These are phyloP conservation scores for Mycosarcoma maydis DNA, from an alignment of 1,284 basidiomycete genomes.

Conservation along the genomic window DNA sequence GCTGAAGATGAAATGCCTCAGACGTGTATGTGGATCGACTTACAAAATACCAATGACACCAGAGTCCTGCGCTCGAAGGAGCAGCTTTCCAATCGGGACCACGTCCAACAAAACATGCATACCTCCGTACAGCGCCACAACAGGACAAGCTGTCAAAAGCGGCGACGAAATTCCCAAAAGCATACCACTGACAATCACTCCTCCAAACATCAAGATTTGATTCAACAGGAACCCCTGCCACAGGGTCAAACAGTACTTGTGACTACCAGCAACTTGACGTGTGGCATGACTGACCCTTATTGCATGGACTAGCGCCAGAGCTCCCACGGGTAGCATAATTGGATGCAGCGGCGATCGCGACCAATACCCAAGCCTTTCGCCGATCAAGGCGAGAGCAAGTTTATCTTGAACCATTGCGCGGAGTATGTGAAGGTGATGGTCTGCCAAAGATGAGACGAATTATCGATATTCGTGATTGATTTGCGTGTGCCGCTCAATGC, in stretches of 20 bases:
- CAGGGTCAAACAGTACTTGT: constrained; percentile 22
- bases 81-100: constrained; percentile 15
- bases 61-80: constrained; percentile 26
- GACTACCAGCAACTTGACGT: constrained; percentile 45
- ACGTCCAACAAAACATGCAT: constrained; percentile 34
- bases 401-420: constrained; percentile 4
- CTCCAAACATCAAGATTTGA: constrained; percentile 57
- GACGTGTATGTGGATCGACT: background rate
- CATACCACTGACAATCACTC: constrained; percentile 25
- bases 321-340: constrained; percentile 37
- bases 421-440: background rate
- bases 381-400: constrained; percentile 12
- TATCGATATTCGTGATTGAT: too few relatives aligned
- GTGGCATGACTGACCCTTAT: constrained; percentile 54
- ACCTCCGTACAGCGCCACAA: constrained; percentile 49
- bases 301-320: constrained; percentile 42
- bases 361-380: constrained; percentile 17
- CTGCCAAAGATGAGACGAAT: background rate
- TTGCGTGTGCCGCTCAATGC: background rate
- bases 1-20: too few relatives aligned
- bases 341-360: constrained; percentile 21
- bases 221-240: constrained; percentile 55
- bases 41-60: constrained; percentile 18
- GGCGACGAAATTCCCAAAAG: constrained; percentile 48
- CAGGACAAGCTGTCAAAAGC: constrained; percentile 36